A percentile compares a stretch with the other conserved stretches of the same genome.
Evolutionary conservation across 768 basidiomycete species (phyloP).

Genomic region (Sistotremastrum suecicum): DNA sequence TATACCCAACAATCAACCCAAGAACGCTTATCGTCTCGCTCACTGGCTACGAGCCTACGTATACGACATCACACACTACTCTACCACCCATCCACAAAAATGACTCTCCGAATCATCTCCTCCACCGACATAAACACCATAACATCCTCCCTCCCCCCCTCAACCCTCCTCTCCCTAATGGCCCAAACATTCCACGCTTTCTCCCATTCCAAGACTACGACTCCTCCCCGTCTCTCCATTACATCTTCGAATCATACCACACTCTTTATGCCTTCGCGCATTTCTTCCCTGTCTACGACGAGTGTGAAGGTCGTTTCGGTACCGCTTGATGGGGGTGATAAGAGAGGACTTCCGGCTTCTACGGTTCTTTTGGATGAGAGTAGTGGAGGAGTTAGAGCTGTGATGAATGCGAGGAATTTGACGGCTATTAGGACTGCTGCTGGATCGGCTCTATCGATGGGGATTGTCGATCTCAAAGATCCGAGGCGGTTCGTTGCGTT

Average conservation of each 20-base stretch:
- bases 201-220: constrained; percentile 18
- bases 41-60: too few relatives aligned
- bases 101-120: constrained; percentile 49
- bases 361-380: constrained; percentile 64
- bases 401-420: constrained; percentile 64
- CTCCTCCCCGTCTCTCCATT: constrained; percentile 49
- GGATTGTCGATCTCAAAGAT: constrained; percentile 28
- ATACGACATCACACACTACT: too few relatives aligned
- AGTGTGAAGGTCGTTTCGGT: constrained; percentile 69
- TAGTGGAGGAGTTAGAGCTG: constrained; percentile 53
- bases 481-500: constrained; percentile 45
- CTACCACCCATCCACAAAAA: neutral
- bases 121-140: constrained; percentile 41
- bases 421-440: constrained; percentile 78
- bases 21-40: neutral
- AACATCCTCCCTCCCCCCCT: constrained; percentile 28
- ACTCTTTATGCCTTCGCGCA: constrained; percentile 76
- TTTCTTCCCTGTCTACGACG: constrained; percentile 37
- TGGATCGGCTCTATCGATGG: constrained; percentile 62
- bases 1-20: neutral
- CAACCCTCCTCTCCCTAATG: constrained; percentile 41
- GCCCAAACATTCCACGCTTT: constrained; percentile 39
- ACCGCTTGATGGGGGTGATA: constrained; percentile 30
- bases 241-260: constrained; percentile 39
- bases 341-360: constrained; percentile 55